Percentiles rank a stretch among this genome's conserved stretches.
phyloP scores from a whole-genome alignment of 495 filamentous ascomycete species.

The Pyronema omphalodes region DNA sequence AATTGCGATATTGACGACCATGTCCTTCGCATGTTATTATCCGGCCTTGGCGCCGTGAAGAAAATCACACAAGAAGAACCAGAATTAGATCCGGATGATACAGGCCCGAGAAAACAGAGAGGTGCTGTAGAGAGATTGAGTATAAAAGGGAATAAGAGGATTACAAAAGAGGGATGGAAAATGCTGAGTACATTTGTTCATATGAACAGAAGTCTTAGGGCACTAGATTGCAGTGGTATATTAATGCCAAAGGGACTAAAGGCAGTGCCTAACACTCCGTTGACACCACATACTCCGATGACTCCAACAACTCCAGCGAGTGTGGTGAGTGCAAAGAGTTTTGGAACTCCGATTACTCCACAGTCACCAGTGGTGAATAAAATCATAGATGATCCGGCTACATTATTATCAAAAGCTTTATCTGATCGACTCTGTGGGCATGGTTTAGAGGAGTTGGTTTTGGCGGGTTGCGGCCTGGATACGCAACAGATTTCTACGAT shows the following conservation, averaged over 20 bases:
- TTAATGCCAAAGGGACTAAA: too few species aligned
- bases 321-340: too few species aligned
- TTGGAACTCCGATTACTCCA: too few species aligned
- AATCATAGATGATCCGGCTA: slow-evolving; percentile 28
- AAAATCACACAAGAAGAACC: slow-evolving; percentile 20
- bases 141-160: slow-evolving; percentile 74
- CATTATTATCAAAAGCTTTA: slow-evolving; percentile 54
- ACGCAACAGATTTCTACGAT: slow-evolving; percentile 51
- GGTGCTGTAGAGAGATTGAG: slow-evolving; percentile 74
- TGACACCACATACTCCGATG: too few species aligned
- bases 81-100: slow-evolving; percentile 24
- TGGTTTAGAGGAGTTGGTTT: slow-evolving; percentile 63
- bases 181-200: slow-evolving; percentile 80
- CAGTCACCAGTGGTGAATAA: neutral
- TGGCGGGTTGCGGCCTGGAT: slow-evolving; percentile 58
- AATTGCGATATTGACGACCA: slow-evolving; percentile 74
- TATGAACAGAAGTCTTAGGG: slow-evolving; percentile 70
- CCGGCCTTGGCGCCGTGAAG: slow-evolving; percentile 68
- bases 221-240: slow-evolving; percentile 37
- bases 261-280: too few species aligned
- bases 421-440: slow-evolving; percentile 54
- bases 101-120: slow-evolving; percentile 28
- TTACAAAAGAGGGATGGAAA: slow-evolving; percentile 74
- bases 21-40: slow-evolving; percentile 66
- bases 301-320: neutral